phyloP scores from a whole-genome alignment of 2,329 filamentous ascomycete genomes.

The Aspergillus thermomutatus region DNA sequence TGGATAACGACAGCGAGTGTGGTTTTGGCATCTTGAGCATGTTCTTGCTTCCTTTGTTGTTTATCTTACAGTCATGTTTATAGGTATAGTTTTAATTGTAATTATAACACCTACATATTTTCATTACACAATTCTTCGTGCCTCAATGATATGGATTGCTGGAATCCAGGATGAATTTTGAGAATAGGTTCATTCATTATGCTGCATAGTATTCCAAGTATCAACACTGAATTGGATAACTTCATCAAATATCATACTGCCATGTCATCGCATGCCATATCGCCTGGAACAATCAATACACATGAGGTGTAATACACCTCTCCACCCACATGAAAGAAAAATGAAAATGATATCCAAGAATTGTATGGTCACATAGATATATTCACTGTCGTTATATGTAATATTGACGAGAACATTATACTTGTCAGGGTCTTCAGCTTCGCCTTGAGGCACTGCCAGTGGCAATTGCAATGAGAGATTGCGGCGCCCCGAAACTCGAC shows the following conservation, averaged over 20 bases:
- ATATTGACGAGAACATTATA: not conserved
- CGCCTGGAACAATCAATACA: not conserved
- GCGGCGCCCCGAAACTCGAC: conserved; percentile 28
- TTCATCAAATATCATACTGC: not conserved
- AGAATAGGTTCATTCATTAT: not conserved
- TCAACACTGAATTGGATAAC: not conserved
- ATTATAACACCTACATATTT: not conserved
- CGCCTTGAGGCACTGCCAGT: conserved; percentile 27
- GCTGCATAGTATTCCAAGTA: not conserved
- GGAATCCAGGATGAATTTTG: no score
- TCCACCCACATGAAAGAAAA: not conserved
- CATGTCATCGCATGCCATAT: not conserved
- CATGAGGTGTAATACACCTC: not conserved
- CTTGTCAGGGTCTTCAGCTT: conserved; percentile 14
- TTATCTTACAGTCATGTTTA: not conserved
- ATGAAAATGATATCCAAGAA: conserved; percentile 5
- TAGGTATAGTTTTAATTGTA: conserved; percentile 3
- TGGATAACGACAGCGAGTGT: conserved; percentile 27
- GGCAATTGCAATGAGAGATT: conserved; percentile 36
- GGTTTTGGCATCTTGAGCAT: conserved; percentile 10
- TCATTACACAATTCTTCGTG: no score
- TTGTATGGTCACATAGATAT: not conserved
- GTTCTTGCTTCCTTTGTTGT: conserved; percentile 1
- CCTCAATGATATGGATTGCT: not conserved
- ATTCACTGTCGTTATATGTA: not conserved